These are phyloP conservation scores for Chenopodium quinoa DNA, from an alignment of 148 eudicot species.

Conservation along the genomic window DNA sequence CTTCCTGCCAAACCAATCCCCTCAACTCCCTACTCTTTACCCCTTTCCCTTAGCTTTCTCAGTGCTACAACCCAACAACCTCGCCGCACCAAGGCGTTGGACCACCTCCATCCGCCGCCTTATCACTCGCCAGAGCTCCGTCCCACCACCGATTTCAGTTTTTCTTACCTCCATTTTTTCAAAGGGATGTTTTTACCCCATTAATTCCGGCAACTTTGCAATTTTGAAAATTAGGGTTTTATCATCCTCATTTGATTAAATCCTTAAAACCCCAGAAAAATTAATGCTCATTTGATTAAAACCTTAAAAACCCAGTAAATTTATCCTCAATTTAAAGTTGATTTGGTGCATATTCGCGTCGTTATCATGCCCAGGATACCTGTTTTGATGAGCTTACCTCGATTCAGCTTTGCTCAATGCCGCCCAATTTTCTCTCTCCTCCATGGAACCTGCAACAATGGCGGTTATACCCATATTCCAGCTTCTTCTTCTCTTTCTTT, in stretches of 20 bases:
- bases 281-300: neutral
- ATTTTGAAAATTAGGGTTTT: neutral
- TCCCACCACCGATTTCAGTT: neutral
- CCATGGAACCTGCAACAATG: neutral
- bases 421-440: slow-evolving; percentile 29
- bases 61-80: too few species aligned
- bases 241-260: neutral
- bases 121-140: neutral
- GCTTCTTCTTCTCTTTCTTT: neutral
- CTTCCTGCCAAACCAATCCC: too few species aligned
- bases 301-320: neutral
- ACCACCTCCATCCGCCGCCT: neutral
- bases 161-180: neutral
- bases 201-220: neutral
- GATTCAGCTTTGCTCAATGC: slow-evolving; percentile 11
- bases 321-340: neutral
- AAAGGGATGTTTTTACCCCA: neutral
- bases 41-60: too few species aligned
- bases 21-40: too few species aligned
- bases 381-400: slow-evolving; percentile 22
- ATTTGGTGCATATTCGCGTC: neutral
- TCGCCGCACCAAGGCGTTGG: too few species aligned
- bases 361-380: slow-evolving; percentile 23
- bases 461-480: neutral
- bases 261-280: slow-evolving; percentile 1